Evolutionary conservation across 768 basidiomycete genomes (phyloP), one percentile per base, ranked within the genome.

Genomic region (Mycena filopes): DNA sequence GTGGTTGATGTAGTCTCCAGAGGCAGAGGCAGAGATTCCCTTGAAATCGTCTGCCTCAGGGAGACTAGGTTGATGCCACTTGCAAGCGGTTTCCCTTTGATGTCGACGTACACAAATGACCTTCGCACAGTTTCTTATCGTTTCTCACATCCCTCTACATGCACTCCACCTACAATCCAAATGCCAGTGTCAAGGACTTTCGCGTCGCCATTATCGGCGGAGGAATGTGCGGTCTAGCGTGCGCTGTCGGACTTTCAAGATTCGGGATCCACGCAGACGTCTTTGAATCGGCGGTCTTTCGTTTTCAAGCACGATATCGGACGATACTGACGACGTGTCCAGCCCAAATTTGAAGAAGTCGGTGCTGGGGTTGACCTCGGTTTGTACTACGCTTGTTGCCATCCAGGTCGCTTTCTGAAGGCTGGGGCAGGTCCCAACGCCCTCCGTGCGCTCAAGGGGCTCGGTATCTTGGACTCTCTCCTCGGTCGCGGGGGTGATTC

Each of bases 331-430:
- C 20, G 21, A 40, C 29, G n/a, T 31, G 31, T 58, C 1, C 68
- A 87, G 85, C 69, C 79, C 18, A 77, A 78, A 53, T 86, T 85
- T 62, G 81, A 78, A 26, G 84, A 87, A 73, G 78, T 86, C 42
- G 86, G 87, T 12, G 85, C 86, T n/a, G 86, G 85, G 13, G 81
- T 88, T 45, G 83, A 80, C 20, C 63, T 88, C 23, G 86, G 85
- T 84, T 54, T 65, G 74, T 47, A n/a, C n/a, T n/a, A n/a, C n/a
- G n/a, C n/a, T n/a, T n/a, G n/a, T n/a, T n/a, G n/a, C n/a, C 18
- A 16, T 38, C 29, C 42, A 18, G 41, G 50, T 46, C 55, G 53
- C n/a, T 4, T 9, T 16, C 47, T 33, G n/a, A 62, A 18, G 42
- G 21, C 13, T 18, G 31, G 20, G 23, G 16, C 42, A 86, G 84